A percentile compares a stretch with the other conserved stretches of the same genome.
Evolutionary conservation across 2,329 filamentous ascomycete species (phyloP).

Genomic region (Penicillium brevicompactum): DNA sequence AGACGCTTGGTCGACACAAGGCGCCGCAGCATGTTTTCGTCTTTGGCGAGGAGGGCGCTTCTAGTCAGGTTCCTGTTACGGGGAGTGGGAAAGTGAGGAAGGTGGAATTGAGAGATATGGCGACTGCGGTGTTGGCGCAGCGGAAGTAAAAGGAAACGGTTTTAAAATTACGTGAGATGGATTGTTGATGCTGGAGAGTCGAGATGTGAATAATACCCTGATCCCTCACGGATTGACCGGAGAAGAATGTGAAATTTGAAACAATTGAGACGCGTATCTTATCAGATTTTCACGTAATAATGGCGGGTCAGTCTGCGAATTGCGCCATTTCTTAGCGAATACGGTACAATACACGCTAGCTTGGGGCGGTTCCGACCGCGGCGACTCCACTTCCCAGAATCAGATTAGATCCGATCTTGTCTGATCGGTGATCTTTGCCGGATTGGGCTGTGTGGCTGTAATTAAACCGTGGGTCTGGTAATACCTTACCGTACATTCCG

Average conservation of each 20-base stretch:
- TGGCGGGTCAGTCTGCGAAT: background rate
- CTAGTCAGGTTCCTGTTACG: slow-evolving; percentile 61
- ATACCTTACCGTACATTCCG: background rate
- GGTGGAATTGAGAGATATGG: slow-evolving; percentile 54
- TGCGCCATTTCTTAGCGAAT: slow-evolving; percentile 12
- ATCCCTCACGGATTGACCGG: background rate
- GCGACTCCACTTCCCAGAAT: slow-evolving; percentile 17
- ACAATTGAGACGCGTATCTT: background rate
- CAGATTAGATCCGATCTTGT: slow-evolving; percentile 37
- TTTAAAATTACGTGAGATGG: background rate
- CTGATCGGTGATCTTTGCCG: slow-evolving; percentile 16
- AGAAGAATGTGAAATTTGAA: background rate
- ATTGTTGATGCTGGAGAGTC: background rate
- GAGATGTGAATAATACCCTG: slow-evolving; percentile 5
- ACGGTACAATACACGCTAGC: background rate
- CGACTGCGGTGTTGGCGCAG: slow-evolving; percentile 46
- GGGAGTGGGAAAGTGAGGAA: slow-evolving; percentile 73
- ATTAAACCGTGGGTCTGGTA: background rate
- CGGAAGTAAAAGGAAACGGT: slow-evolving; percentile 6
- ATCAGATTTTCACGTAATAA: slow-evolving; percentile 11
- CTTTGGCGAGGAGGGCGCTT: slow-evolving; percentile 65
- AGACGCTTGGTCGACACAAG: slow-evolving; percentile 66
- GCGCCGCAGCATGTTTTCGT: slow-evolving; percentile 75
- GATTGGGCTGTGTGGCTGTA: slow-evolving; percentile 5
- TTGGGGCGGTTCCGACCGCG: background rate